Evolutionary conservation across 495 filamentous ascomycete species (phyloP).

Genomic region (Astrothelium macrocarpum): DNA sequence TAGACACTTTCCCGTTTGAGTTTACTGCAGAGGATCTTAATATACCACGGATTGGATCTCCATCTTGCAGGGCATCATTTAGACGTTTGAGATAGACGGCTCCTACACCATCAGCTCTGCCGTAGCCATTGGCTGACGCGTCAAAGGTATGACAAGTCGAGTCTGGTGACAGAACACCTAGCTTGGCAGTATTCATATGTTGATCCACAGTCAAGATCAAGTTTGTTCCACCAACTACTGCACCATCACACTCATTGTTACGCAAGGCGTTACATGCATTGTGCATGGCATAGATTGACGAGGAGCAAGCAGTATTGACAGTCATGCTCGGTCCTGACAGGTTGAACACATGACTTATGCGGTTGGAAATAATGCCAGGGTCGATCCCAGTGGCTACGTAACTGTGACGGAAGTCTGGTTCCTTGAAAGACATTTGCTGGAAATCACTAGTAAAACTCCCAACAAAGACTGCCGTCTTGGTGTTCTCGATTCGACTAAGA

Average conservation of each 20-base stretch:
- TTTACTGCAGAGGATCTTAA: constrained; percentile 11
- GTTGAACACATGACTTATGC: constrained; percentile 42
- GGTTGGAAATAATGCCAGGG: background rate
- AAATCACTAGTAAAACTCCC: background rate
- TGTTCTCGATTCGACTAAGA: constrained; percentile 23
- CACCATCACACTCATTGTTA: background rate
- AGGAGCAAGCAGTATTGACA: constrained; percentile 46
- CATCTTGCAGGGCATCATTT: constrained; percentile 28
- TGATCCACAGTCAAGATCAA: background rate
- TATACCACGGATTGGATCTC: constrained; percentile 30
- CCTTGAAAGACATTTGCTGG: background rate
- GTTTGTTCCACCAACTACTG: background rate
- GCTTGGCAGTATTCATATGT: background rate
- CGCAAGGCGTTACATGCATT: background rate
- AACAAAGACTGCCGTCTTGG: background rate
- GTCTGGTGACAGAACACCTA: background rate
- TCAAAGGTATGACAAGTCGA: constrained; percentile 10
- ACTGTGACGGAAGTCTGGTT: background rate
- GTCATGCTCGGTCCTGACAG: constrained; percentile 40
- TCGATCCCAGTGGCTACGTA: background rate
- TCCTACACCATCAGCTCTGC: constrained; percentile 31
- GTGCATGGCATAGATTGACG: constrained; percentile 15
- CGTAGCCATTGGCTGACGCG: constrained; percentile 27
- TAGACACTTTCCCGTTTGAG: constrained; percentile 10
- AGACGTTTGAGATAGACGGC: constrained; percentile 32